A percentile compares a stretch with the other conserved stretches of the same genome.
phyloP scores from a whole-genome alignment of 2,329 filamentous ascomycete genomes.

The Cladorrhinum sp. region DNA sequence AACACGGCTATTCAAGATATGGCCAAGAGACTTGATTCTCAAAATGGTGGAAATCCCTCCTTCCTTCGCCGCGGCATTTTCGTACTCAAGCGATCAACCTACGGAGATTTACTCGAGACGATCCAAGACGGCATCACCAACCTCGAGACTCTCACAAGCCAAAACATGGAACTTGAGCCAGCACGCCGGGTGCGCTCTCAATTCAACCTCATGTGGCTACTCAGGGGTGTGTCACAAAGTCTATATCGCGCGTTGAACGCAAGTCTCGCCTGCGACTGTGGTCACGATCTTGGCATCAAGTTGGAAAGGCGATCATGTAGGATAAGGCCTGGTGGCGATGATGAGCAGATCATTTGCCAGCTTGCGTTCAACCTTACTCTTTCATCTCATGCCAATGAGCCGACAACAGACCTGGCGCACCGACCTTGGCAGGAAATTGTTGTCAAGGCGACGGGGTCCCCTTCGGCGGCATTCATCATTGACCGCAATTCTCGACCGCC shows the following conservation, averaged over 20 bases:
- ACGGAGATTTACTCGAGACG: constrained; percentile 13
- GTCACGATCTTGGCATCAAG: constrained; percentile 24
- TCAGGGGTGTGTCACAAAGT: constrained; percentile 24
- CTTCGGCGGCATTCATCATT: no score
- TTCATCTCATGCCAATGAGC: background rate
- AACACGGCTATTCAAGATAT: constrained; percentile 25
- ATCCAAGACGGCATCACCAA: constrained; percentile 26
- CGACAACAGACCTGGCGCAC: background rate
- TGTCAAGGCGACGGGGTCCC: background rate
- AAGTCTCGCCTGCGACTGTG: constrained; percentile 23
- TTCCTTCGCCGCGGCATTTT: constrained; percentile 16
- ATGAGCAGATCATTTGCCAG: constrained; percentile 20
- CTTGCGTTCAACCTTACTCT: constrained; percentile 14
- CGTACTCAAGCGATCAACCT: constrained; percentile 13
- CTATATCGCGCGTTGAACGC: constrained; percentile 27
- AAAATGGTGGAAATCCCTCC: constrained; percentile 4
- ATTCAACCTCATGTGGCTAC: constrained; percentile 21
- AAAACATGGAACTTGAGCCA: constrained; percentile 27
- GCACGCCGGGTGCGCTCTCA: constrained; percentile 20
- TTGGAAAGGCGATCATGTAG: constrained; percentile 15
- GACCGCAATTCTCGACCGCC: background rate
- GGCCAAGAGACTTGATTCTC: constrained; percentile 8
- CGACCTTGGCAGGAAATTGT: background rate
- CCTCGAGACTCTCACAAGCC: constrained; percentile 25
- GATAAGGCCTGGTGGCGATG: constrained; percentile 16